Conservation (phyloP, 176 grass and related monocot genomes). For the Tillandsia leiboldiana region DNA sequence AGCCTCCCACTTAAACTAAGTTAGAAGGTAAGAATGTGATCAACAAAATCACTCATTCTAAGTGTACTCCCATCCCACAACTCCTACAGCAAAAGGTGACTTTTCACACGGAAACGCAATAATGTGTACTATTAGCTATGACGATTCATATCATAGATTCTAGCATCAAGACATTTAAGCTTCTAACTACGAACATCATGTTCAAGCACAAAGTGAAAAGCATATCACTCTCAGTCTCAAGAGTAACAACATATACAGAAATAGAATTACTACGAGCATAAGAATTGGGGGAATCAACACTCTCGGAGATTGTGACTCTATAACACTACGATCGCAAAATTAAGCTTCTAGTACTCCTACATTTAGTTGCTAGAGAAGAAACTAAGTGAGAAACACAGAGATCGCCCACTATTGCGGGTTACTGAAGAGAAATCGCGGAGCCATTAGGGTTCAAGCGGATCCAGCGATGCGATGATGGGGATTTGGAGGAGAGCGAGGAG, state of each 20-base stretch:
- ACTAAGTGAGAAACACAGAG: constrained; percentile 13
- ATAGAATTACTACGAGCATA: too few relatives aligned
- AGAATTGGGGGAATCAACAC: background rate
- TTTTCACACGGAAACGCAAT: background rate
- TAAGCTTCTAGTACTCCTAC: background rate
- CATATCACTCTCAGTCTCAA: background rate
- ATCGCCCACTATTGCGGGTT: background rate
- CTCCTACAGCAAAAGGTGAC: background rate
- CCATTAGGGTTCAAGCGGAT: background rate
- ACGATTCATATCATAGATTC: too few relatives aligned
- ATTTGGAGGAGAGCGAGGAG: background rate
- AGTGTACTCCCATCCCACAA: background rate
- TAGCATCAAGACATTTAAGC: background rate
- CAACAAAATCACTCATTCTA: too few relatives aligned
- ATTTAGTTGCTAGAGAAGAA: constrained; percentile 3
- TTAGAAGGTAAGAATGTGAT: too few relatives aligned
- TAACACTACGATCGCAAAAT: background rate
- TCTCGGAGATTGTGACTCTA: background rate
- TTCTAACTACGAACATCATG: background rate
- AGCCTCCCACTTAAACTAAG: too few relatives aligned
- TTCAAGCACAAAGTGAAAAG: background rate
- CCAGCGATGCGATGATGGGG: background rate
- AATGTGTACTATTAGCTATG: background rate
- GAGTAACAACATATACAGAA: too few relatives aligned
- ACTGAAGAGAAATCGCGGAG: background rate